A percentile compares a stretch with the other conserved stretches of the same genome.
Conservation (phyloP, 2,329 filamentous ascomycete species). For the Sporothrix protearum region DNA sequence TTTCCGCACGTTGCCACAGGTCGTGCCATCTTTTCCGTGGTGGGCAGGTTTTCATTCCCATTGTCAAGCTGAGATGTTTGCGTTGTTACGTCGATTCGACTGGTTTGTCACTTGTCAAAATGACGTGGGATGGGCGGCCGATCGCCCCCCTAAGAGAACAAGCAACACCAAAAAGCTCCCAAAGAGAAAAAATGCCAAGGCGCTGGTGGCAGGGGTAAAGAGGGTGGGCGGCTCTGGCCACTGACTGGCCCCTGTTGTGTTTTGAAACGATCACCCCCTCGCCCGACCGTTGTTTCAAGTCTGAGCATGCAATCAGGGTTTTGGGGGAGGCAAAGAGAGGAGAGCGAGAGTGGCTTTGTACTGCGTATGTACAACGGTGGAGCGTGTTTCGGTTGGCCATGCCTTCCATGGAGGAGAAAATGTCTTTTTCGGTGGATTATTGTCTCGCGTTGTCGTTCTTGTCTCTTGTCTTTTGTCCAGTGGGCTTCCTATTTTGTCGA, state of each 20-base stretch:
- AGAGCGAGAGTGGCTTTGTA: background rate
- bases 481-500: background rate
- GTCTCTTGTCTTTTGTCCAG: background rate
- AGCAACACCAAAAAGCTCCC: background rate
- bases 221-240: slow-evolving; percentile 20
- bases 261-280: slow-evolving; percentile 20
- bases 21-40: background rate
- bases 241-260: slow-evolving; percentile 14
- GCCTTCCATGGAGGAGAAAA: background rate
- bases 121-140: background rate
- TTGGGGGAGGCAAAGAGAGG: background rate
- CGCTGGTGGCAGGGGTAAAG: background rate
- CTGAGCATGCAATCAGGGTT: background rate
- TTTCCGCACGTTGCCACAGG: background rate
- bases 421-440: background rate
- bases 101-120: background rate
- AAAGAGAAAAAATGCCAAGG: background rate
- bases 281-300: slow-evolving; percentile 21
- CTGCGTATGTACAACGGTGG: background rate
- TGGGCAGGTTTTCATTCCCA: background rate
- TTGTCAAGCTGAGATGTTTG: background rate
- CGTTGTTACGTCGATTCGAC: background rate
- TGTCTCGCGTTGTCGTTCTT: background rate
- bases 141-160: background rate
- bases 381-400: background rate